A percentile compares a stretch with the other conserved stretches of the same genome.
Evolutionary conservation across 371 early-diverging fungal species (phyloP).

Genomic region (Circinella umbellata): DNA sequence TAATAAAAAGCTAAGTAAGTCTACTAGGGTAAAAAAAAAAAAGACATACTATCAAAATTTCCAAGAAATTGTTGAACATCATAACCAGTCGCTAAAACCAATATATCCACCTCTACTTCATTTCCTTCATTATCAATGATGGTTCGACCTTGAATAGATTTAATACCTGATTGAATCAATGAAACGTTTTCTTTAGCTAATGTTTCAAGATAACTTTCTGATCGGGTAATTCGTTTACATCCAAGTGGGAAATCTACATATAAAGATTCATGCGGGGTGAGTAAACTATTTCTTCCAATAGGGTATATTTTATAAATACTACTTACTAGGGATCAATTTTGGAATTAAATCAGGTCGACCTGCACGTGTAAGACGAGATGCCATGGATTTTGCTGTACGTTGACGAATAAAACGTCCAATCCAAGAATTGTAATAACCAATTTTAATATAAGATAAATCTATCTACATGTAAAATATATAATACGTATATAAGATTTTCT

Average conservation of each 20-base stretch:
- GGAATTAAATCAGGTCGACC: slow-evolving; percentile 27
- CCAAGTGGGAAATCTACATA: slow-evolving; percentile 21
- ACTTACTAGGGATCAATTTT: slow-evolving; percentile 17
- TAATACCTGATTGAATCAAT: slow-evolving; percentile 22
- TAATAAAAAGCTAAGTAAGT: neutral
- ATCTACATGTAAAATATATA: neutral
- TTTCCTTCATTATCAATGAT: slow-evolving; percentile 28
- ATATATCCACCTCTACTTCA: slow-evolving; percentile 29
- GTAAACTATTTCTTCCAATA: no score
- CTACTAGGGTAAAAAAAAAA: neutral
- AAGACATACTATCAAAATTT: slow-evolving; percentile 26
- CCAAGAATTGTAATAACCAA: slow-evolving; percentile 17
- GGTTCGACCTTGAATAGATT: slow-evolving; percentile 23
- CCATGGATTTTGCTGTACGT: neutral
- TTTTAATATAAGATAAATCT: slow-evolving; percentile 9
- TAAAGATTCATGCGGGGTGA: no score
- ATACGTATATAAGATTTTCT: neutral
- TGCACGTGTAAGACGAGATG: slow-evolving; percentile 15
- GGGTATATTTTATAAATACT: no score
- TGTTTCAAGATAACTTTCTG: slow-evolving; percentile 29
- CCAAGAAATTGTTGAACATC: slow-evolving; percentile 31
- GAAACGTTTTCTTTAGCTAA: slow-evolving; percentile 25
- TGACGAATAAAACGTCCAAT: slow-evolving; percentile 2
- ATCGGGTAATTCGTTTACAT: slow-evolving; percentile 32
- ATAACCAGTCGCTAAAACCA: slow-evolving; percentile 36